These are phyloP conservation scores for Barnettozyma siamensis DNA, from an alignment of 805 yeast species.

Conservation along the genomic window DNA sequence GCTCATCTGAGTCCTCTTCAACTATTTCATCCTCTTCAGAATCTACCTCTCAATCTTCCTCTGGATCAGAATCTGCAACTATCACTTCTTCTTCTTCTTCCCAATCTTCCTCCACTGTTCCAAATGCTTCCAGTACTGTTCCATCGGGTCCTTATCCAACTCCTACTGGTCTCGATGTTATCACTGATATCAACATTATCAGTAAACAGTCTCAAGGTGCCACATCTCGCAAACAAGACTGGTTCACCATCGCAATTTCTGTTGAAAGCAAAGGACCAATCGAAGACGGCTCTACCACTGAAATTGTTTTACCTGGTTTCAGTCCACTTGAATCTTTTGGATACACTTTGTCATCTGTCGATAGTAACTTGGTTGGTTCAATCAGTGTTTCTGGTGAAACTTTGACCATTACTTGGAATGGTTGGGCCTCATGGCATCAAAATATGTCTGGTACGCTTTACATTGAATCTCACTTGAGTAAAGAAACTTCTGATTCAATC, in stretches of 20 bases:
- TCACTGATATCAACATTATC: slow-evolving; percentile 6
- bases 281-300: slow-evolving; percentile 6
- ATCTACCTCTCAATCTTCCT: background rate
- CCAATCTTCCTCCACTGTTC: background rate
- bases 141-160: slow-evolving; percentile 3
- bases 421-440: slow-evolving; percentile 2
- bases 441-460: slow-evolving; percentile 6
- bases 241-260: slow-evolving; percentile 4
- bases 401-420: slow-evolving; percentile 2
- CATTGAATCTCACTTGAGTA: slow-evolving; percentile 3
- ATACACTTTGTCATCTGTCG: background rate
- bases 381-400: background rate
- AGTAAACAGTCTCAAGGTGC: background rate
- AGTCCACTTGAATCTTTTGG: background rate
- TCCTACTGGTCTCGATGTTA: slow-evolving; percentile 5
- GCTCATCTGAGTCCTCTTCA: background rate
- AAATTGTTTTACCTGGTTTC: slow-evolving; percentile 8
- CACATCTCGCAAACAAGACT: background rate
- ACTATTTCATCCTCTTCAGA: background rate
- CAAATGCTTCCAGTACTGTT: background rate
- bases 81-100: background rate
- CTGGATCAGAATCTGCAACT: background rate
- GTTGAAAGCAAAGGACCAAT: slow-evolving; percentile 4
- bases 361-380: background rate
- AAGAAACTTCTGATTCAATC: slow-evolving; percentile 1